Percentiles rank a stretch among this genome's conserved stretches.
Evolutionary conservation across 768 basidiomycete species (phyloP).

Genomic region (Mycena amicta): DNA sequence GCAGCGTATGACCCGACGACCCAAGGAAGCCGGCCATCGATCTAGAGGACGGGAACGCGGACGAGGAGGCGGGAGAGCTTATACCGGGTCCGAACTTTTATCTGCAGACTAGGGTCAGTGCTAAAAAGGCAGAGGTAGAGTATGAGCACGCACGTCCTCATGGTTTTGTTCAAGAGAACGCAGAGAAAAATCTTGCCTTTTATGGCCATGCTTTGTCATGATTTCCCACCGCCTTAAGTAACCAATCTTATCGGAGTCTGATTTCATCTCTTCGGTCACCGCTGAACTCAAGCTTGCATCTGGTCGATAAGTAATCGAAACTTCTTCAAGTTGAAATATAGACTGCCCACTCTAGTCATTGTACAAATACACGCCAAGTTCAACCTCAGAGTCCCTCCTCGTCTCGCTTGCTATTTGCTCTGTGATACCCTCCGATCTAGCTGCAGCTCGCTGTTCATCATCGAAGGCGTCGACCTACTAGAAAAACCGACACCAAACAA

Average conservation of each 20-base stretch:
- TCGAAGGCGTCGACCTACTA: too few relatives aligned
- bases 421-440: too few relatives aligned
- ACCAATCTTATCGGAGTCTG: too few relatives aligned
- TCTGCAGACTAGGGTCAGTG: conserved; percentile 26
- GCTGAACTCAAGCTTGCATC: too few relatives aligned
- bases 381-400: neutral
- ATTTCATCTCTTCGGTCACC: too few relatives aligned
- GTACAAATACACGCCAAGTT: neutral
- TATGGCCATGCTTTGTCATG: neutral
- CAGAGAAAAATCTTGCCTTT: conserved; percentile 5
- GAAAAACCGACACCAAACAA: neutral
- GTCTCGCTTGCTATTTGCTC: too few relatives aligned
- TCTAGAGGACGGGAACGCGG: conserved; percentile 96
- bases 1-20: conserved; percentile 39
- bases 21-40: conserved; percentile 28
- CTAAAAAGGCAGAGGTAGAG: neutral
- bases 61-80: conserved; percentile 83
- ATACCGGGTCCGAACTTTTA: conserved; percentile 89
- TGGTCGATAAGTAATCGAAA: too few relatives aligned
- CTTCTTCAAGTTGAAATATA: too few relatives aligned
- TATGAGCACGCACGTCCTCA: conserved; percentile 55
- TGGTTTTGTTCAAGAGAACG: conserved; percentile 61
- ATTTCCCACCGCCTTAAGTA: too few relatives aligned
- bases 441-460: too few relatives aligned
- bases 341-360: too few relatives aligned